Conservation (phyloP, 2,329 filamentous ascomycete genomes). For the Magnaporthiopsis poae region DNA sequence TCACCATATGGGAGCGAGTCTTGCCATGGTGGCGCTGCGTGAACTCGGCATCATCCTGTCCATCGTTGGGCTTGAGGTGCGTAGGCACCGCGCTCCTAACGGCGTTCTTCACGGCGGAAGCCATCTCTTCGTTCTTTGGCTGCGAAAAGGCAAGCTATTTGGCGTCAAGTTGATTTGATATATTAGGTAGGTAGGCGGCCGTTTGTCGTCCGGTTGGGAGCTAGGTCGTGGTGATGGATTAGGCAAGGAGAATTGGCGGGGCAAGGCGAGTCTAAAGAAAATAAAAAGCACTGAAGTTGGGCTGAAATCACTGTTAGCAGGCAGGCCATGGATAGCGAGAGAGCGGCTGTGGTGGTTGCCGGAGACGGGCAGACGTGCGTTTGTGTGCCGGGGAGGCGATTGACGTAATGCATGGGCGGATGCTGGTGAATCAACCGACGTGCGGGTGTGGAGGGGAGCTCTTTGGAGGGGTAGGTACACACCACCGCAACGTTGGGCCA, state of each 20-base stretch:
- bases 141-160: background rate
- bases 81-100: constrained; percentile 69
- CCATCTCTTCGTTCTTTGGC: constrained; percentile 42
- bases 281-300: background rate
- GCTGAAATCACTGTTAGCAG: background rate
- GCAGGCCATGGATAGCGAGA: background rate
- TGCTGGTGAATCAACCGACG: background rate
- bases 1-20: constrained; percentile 76
- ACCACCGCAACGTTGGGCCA: background rate
- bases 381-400: background rate
- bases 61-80: constrained; percentile 60
- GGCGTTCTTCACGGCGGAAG: constrained; percentile 60
- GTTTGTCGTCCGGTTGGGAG: background rate
- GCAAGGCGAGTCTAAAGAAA: background rate
- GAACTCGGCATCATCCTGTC: constrained; percentile 37
- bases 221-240: background rate
- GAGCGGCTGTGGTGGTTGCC: background rate
- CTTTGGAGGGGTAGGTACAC: background rate
- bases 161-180: background rate
- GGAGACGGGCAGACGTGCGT: background rate
- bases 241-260: background rate
- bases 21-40: constrained; percentile 69
- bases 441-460: background rate
- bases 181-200: background rate
- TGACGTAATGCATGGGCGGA: background rate